A percentile compares a stretch with the other conserved stretches of the same genome.
phyloP scores from a whole-genome alignment of 2,329 filamentous ascomycete genomes.

The Zymoseptoria pseudotritici region DNA sequence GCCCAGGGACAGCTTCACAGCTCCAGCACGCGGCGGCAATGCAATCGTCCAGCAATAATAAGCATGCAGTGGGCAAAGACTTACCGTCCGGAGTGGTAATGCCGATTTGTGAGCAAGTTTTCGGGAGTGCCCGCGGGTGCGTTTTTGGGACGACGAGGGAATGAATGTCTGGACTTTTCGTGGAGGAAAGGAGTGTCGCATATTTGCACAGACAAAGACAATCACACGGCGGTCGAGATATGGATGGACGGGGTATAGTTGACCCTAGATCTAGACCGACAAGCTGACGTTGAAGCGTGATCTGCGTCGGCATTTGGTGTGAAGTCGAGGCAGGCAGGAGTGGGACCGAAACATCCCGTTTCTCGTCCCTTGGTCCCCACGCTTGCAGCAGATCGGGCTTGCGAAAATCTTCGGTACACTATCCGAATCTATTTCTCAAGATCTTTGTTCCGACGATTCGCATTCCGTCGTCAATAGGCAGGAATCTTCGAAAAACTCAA shows the following conservation, averaged over 20 bases:
- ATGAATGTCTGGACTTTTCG: background rate
- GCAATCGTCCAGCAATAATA: slow-evolving; percentile 8
- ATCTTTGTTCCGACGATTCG: background rate
- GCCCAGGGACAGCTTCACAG: slow-evolving; percentile 1
- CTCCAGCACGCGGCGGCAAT: slow-evolving; percentile 11
- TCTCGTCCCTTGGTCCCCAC: background rate
- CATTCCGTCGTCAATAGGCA: background rate
- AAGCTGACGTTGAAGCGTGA: background rate
- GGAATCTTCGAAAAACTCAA: background rate
- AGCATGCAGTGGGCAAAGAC: slow-evolving; percentile 11
- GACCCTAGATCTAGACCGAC: background rate
- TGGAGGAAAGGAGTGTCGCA: background rate
- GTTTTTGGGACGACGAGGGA: background rate
- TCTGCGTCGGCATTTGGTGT: background rate
- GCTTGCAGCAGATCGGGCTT: background rate
- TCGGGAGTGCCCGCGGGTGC: slow-evolving; percentile 1
- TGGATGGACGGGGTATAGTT: background rate
- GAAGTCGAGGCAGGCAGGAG: background rate
- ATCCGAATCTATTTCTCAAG: background rate
- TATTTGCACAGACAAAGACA: background rate
- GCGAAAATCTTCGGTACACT: background rate
- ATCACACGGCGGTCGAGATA: background rate
- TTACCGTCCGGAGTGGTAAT: slow-evolving; percentile 9
- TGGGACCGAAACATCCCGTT: background rate
- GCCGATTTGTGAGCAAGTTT: slow-evolving; percentile 19